Percentiles rank a stretch among this genome's conserved stretches.
These are phyloP conservation scores for Ophiocordyceps camponoti-leonardi DNA, from an alignment of 2,329 filamentous ascomycete genomes.

Conservation along the genomic window DNA sequence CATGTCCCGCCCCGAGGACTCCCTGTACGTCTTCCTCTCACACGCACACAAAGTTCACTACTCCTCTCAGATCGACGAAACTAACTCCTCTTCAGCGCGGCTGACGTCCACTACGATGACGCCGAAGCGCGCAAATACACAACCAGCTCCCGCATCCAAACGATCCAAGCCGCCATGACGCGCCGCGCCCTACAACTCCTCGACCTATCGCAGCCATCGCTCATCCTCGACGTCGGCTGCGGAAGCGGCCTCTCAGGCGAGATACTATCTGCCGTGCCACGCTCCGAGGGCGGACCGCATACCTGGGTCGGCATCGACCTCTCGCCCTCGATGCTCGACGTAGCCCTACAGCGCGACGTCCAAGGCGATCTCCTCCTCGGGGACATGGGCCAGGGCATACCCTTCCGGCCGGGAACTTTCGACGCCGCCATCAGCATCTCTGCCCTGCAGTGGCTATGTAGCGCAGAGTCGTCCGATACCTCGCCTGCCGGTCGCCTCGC, in stretches of 20 bases:
- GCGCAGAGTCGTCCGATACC: slow-evolving; percentile 78
- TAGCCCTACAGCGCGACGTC: slow-evolving; percentile 79
- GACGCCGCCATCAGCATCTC: slow-evolving; percentile 91
- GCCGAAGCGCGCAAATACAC: slow-evolving; percentile 94
- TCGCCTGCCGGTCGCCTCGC: slow-evolving; percentile 60
- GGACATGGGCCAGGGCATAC: slow-evolving; percentile 89
- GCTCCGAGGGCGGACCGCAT: slow-evolving; percentile 67
- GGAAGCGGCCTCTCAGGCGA: slow-evolving; percentile 89
- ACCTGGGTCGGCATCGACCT: slow-evolving; percentile 97
- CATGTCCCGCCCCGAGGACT: slow-evolving; percentile 97
- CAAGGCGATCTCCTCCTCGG: slow-evolving; percentile 88
- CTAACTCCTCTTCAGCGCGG: slow-evolving; percentile 40
- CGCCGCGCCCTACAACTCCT: slow-evolving; percentile 84
- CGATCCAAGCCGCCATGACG: slow-evolving; percentile 91
- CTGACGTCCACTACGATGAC: slow-evolving; percentile 96
- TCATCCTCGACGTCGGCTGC: slow-evolving; percentile 94
- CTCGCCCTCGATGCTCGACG: slow-evolving; percentile 86
- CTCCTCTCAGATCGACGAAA: background rate
- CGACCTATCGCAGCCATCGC: slow-evolving; percentile 56
- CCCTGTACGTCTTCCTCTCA: slow-evolving; percentile 44
- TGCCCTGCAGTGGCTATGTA: slow-evolving; percentile 97
- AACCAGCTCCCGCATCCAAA: slow-evolving; percentile 85
- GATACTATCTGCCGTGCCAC: slow-evolving; percentile 59
- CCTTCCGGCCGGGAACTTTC: slow-evolving; percentile 81
- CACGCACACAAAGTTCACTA: background rate